Percentiles rank a stretch among this genome's conserved stretches.
Evolutionary conservation across 116 monocot species (phyloP).

Genomic region (Zostera marina): DNA sequence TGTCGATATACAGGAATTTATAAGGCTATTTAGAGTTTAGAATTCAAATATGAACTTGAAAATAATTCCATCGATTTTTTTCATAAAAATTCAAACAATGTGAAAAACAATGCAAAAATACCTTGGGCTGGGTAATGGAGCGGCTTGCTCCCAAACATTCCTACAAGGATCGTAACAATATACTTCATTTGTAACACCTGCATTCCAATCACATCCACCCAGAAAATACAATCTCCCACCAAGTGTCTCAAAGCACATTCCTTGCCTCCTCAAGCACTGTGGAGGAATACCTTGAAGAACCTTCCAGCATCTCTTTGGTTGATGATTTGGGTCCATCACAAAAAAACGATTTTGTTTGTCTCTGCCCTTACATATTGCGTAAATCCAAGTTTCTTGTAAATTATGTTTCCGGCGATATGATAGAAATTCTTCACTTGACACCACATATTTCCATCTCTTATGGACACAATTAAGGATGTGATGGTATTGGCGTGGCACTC

Average conservation of each 20-base stretch:
- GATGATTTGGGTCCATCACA: slow-evolving; percentile 40
- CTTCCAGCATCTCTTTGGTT: slow-evolving; percentile 24
- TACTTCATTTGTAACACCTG: slow-evolving; percentile 41
- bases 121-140: slow-evolving; percentile 51
- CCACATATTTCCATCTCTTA: slow-evolving; percentile 44
- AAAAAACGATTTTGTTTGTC: slow-evolving; percentile 17
- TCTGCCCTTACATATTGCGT: slow-evolving; percentile 29
- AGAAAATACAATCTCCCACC: slow-evolving; percentile 47
- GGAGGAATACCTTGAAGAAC: slow-evolving; percentile 17
- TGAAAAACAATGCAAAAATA: slow-evolving; percentile 7
- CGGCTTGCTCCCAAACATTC: slow-evolving; percentile 30
- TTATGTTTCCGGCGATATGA: slow-evolving; percentile 34
- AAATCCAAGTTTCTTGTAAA: slow-evolving; percentile 61
- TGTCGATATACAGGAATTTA: too few relatives aligned
- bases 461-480: slow-evolving; percentile 47
- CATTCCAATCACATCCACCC: slow-evolving; percentile 40
- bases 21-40: too few relatives aligned
- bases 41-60: background rate
- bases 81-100: background rate
- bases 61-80: background rate
- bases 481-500: slow-evolving; percentile 49
- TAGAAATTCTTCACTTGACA: slow-evolving; percentile 37
- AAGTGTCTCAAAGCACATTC: slow-evolving; percentile 49
- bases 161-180: slow-evolving; percentile 39
- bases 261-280: slow-evolving; percentile 24